phyloP scores from a whole-genome alignment of 1,284 basidiomycete genomes.

The Abortiporus biennis region DNA sequence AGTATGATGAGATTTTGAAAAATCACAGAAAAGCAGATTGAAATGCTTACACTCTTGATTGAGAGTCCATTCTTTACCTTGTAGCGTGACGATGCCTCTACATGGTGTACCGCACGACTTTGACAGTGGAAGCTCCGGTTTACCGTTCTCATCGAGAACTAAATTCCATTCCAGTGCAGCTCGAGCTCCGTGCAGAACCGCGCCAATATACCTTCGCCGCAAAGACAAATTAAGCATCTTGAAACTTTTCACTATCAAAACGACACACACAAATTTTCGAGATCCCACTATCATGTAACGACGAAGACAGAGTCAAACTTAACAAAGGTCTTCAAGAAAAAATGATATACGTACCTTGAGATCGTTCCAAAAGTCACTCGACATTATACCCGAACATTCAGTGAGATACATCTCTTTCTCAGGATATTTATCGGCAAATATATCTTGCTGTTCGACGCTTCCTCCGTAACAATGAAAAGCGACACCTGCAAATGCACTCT shows the following conservation, averaged over 20 bases:
- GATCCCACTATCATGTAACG: no score
- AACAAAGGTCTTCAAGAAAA: no score
- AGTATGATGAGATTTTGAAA: neutral
- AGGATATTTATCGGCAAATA: conserved; percentile 38
- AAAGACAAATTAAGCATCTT: no score
- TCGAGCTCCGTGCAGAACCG: conserved; percentile 38
- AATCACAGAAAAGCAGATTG: neutral
- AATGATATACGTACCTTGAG: no score
- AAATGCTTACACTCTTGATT: conserved; percentile 68
- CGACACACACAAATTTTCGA: conserved; percentile 59
- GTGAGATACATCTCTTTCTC: conserved; percentile 45
- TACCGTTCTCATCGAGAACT: conserved; percentile 53
- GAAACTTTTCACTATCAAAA: neutral
- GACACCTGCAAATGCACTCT: conserved; percentile 38
- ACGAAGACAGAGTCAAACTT: no score
- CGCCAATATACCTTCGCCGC: conserved; percentile 33
- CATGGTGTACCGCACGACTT: conserved; percentile 55
- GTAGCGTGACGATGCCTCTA: conserved; percentile 56
- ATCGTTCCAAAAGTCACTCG: conserved; percentile 72
- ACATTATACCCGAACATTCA: conserved; percentile 42
- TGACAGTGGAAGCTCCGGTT: conserved; percentile 59
- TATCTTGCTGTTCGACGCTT: conserved; percentile 30
- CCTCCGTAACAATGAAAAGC: conserved; percentile 48
- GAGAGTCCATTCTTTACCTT: conserved; percentile 46
- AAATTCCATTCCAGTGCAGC: conserved; percentile 68